Evolutionary conservation across 805 yeast genomes (phyloP).

Genomic region (Lachancea thermotolerans): DNA sequence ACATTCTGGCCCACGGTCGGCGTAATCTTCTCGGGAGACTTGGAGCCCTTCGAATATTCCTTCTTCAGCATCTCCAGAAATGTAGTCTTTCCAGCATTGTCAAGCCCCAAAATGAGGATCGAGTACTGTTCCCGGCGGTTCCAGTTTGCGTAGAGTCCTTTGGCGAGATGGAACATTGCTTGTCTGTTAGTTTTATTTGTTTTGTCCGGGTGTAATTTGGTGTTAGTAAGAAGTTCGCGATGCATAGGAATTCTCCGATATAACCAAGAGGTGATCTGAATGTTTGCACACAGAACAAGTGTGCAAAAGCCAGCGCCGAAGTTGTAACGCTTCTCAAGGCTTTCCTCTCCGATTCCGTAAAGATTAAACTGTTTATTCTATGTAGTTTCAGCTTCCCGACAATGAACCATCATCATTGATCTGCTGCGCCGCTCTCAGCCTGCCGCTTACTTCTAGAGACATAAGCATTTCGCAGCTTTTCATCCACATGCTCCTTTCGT

Average conservation of each 20-base stretch:
- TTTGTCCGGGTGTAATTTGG: not conserved
- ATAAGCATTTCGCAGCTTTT: constrained; percentile 6
- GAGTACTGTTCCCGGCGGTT: constrained; percentile 65
- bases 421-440: not conserved
- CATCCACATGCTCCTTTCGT: constrained; percentile 7
- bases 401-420: not conserved
- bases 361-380: too few species aligned
- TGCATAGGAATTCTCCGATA: not conserved
- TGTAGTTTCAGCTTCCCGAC: too few species aligned
- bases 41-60: constrained; percentile 41
- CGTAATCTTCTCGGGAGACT: constrained; percentile 55
- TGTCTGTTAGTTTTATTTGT: not conserved
- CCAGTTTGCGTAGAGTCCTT: constrained; percentile 52
- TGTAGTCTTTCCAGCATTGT: constrained; percentile 94
- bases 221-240: not conserved
- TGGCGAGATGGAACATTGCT: constrained; percentile 62
- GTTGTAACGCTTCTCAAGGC: not conserved
- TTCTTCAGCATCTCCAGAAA: constrained; percentile 60
- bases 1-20: constrained; percentile 97
- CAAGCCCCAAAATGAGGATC: constrained; percentile 78
- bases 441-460: constrained; percentile 2
- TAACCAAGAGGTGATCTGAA: not conserved
- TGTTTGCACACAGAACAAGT: too few species aligned
- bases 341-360: too few species aligned
- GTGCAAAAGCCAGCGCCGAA: too few species aligned